Evolutionary conservation across 2,329 filamentous ascomycete species (phyloP), one percentile per base, ranked within the genome.

Genomic region (Lecanoromycetidae sp.): DNA sequence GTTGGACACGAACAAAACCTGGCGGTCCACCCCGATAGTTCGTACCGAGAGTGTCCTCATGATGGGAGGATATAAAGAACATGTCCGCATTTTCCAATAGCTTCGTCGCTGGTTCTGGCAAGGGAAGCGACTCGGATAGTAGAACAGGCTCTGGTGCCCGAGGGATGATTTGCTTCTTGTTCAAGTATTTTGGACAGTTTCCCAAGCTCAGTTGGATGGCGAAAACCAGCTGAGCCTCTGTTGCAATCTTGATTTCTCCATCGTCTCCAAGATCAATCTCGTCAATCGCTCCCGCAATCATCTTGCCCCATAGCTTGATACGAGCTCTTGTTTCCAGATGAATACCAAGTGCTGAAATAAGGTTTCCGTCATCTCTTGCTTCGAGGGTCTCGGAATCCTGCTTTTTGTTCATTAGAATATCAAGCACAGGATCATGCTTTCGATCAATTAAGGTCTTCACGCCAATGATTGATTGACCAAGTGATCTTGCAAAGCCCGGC

Each of bases 131-230:
- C 20, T 68, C 60, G 0, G 72, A 72, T 1, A 75, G 49, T 1
- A 79, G 61, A 38, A 63, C 63, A 8, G 83, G 76, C 12, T 68
- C 59, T 2, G 82, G 72, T 0, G 68, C 51, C 36, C 74, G 71
- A 4, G 74, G 71, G 2, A 64, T 59, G 32, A 93, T 76, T 2
- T 68, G 66, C 59, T 84, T 87, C 57, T 76, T 77, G 62, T 90
- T 91, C 27, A 94, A 60, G 57, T 94, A 94, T 63, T 94, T 94
- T 1, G 87, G 86, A 57, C 86, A 93, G 56, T 91, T 93, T 0
- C 84, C 76, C 7, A 93, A 58, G 54, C 78, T 83, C 61, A 84
- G 80, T 26, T 82, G 74, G 47, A 93, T 77, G 33, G 74, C 73
- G 36, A 87, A 68, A 12, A 82, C 78, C 29, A 90, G 65, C 55